phyloP scores from a whole-genome alignment of 2,329 filamentous ascomycete species.

The Epichloe sibirici region DNA sequence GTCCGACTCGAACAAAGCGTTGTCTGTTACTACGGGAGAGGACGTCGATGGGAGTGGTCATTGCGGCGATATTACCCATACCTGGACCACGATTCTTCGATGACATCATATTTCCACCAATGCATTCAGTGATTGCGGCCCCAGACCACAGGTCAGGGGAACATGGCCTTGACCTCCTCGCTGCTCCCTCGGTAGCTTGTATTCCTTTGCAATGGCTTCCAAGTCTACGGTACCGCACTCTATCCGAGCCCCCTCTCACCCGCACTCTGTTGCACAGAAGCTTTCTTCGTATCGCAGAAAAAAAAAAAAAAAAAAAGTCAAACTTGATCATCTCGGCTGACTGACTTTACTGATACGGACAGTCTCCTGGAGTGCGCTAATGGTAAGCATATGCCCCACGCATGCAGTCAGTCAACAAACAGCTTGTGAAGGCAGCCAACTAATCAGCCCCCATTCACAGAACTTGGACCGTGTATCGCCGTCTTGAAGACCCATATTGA shows the following conservation, averaged over 20 bases:
- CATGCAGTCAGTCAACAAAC: too few species aligned
- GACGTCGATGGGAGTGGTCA: not conserved
- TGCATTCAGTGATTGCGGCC: too few species aligned
- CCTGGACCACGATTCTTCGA: constrained; percentile 1
- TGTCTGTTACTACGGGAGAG: not conserved
- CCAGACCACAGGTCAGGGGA: not conserved
- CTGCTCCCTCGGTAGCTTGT: not conserved
- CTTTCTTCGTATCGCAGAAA: not conserved
- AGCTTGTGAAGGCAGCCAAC: too few species aligned
- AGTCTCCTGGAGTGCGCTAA: not conserved
- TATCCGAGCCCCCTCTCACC: not conserved
- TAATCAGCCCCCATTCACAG: constrained; percentile 9
- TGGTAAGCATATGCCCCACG: not conserved
- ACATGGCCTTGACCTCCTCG: not conserved
- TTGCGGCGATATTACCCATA: not conserved
- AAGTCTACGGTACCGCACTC: not conserved
- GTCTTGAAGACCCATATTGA: constrained; percentile 41
- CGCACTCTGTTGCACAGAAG: not conserved
- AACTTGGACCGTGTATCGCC: constrained; percentile 36
- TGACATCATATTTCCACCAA: not conserved
- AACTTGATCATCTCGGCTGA: not conserved
- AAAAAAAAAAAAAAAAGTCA: not conserved
- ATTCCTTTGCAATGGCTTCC: not conserved
- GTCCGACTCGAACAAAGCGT: not conserved
- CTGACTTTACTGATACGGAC: not conserved